Evolutionary conservation across 1,284 basidiomycete genomes (phyloP).

Genomic region (Cutaneotrichosporon sp.): DNA sequence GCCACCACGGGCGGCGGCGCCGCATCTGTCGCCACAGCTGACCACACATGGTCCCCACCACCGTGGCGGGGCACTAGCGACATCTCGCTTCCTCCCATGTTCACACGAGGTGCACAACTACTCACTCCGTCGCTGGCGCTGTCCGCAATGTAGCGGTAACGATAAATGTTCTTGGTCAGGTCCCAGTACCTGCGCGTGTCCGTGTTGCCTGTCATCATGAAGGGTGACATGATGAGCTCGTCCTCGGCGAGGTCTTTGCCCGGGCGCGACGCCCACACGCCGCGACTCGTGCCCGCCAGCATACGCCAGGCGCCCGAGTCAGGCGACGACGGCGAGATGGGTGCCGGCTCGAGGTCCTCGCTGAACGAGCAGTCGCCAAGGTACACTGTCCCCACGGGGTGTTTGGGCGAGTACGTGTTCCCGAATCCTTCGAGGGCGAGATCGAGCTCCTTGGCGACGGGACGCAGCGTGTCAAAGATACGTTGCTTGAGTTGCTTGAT

Average conservation of each 20-base stretch:
- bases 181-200: slow-evolving; percentile 46
- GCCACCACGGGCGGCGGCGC: too few species aligned
- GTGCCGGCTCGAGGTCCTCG: slow-evolving; percentile 43
- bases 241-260: slow-evolving; percentile 25
- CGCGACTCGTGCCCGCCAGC: slow-evolving; percentile 44
- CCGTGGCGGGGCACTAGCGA: too few species aligned
- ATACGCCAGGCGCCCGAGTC: slow-evolving; percentile 42
- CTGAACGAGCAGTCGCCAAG: slow-evolving; percentile 37
- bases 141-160: slow-evolving; percentile 24
- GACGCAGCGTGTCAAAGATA: slow-evolving; percentile 34
- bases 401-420: slow-evolving; percentile 2
- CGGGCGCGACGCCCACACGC: slow-evolving; percentile 22
- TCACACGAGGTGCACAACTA: too few species aligned
- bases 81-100: too few species aligned
- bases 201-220: slow-evolving; percentile 24
- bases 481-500: slow-evolving; percentile 38
- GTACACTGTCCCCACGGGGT: slow-evolving; percentile 8
- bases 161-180: slow-evolving; percentile 41
- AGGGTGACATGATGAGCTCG: slow-evolving; percentile 39
- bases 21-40: too few species aligned
- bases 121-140: slow-evolving; percentile 13
- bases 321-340: slow-evolving; percentile 33
- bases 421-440: slow-evolving; percentile 24
- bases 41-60: too few species aligned
- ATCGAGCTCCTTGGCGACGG: slow-evolving; percentile 35